Base-by-base conservation (phyloP, 768 basidiomycete genomes). In the Tricholoma sp. region DNA sequence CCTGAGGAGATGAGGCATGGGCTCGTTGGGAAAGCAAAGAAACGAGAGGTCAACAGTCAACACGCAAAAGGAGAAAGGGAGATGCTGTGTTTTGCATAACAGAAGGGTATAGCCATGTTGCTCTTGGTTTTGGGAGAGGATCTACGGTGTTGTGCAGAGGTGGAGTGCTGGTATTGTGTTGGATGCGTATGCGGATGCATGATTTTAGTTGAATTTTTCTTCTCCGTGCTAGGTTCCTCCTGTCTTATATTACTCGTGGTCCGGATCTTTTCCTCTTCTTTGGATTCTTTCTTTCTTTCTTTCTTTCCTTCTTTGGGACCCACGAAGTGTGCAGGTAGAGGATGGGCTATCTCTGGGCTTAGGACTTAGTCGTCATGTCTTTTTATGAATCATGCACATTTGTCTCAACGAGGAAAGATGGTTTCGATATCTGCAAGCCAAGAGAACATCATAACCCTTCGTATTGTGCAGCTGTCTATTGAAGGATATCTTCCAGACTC, bases 121-220 rank as follows among this genome's bases (percentile, higher is more conserved):
- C 34, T 18, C n/a, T 31, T 18, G 45, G 8, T 49, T 20, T 31
- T 10, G 45, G 31, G 31, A 34, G 28, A 17, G 32, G 29, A 18
- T 20, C 20, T 24, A 29, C 20, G 50, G 32, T 11, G 49, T 20
- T 51, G 34, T n/a, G 39, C 31, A 42, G 29, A 39, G 49, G 32
- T 59, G 54, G 56, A 60, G 45, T 36, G 57, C 59, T 41, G 28
- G 55, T 11, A 50, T 60, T 50, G 29, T 31, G 13, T 51, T 61
- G 28, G 57, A 60, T 33, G 58, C 42, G 51, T 57, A 61, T 56
- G 44, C 55, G 37, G 33, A 28, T 12, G 37, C 28, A 34, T 55
- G 18, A 41, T 50, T 5, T 15, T 51, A 42, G 41, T 18, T 42
- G 8, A 18, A 9, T 53, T 3, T 1, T 54, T 29, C 17, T 42